These are phyloP conservation scores for Pythium sukuiense DNA, from an alignment of 352 stramenopile species.

Conservation along the genomic window DNA sequence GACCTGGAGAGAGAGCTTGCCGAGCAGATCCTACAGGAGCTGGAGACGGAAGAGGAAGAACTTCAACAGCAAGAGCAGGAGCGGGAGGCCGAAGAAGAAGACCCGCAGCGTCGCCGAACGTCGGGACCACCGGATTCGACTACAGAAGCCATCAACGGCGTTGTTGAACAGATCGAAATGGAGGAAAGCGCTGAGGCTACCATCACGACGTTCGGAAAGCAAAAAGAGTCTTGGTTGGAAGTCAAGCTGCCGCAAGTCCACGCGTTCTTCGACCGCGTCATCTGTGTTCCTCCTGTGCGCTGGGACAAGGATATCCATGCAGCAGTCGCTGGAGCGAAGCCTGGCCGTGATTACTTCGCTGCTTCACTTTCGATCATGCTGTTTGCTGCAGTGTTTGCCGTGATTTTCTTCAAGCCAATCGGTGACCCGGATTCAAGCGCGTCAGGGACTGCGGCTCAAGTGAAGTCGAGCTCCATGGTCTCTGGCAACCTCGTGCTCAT, in stretches of 20 bases:
- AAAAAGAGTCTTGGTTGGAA: constrained; percentile 62
- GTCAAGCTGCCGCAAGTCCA: constrained; percentile 44
- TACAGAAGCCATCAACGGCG: constrained; percentile 23
- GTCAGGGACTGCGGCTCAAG: constrained; percentile 42
- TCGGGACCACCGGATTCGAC: constrained; percentile 1
- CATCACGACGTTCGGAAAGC: constrained; percentile 26
- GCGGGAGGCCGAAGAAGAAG: constrained; percentile 4
- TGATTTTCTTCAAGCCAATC: constrained; percentile 78
- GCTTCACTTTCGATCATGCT: constrained; percentile 62
- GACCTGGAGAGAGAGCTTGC: constrained; percentile 17
- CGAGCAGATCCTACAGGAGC: constrained; percentile 27
- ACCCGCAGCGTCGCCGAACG: constrained; percentile 7
- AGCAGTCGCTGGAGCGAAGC: constrained; percentile 76
- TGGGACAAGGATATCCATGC: constrained; percentile 89
- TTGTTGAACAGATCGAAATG: constrained; percentile 69
- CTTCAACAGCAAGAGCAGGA: constrained; percentile 10
- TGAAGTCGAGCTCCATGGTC: constrained; percentile 72
- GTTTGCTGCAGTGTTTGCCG: constrained; percentile 64
- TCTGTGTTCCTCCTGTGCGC: constrained; percentile 60
- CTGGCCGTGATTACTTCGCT: constrained; percentile 75
- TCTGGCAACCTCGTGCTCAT: constrained; percentile 87
- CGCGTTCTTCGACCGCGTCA: constrained; percentile 64
- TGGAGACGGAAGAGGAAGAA: constrained; percentile 28
- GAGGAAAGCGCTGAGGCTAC: constrained; percentile 45
- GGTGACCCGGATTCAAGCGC: constrained; percentile 52